A percentile compares a stretch with the other conserved stretches of the same genome.
phyloP scores from a whole-genome alignment of 306 rosid species.

The Vachellia collinsii region DNA sequence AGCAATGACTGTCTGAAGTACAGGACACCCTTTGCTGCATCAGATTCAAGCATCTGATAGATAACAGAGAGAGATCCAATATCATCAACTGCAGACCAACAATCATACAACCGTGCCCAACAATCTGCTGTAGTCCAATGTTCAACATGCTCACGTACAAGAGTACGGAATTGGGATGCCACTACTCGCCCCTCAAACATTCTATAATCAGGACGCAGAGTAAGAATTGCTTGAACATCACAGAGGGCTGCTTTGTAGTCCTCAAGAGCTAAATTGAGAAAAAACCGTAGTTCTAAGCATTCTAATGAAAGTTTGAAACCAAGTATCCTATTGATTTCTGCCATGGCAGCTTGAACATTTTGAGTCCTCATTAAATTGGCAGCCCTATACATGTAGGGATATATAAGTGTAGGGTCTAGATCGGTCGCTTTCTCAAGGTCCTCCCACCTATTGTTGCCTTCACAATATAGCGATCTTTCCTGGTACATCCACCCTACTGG shows the following conservation, averaged over 20 bases:
- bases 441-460: conserved; percentile 63
- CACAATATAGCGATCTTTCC: conserved; percentile 85
- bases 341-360: conserved; percentile 68
- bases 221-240: conserved; percentile 89
- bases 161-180: conserved; percentile 83
- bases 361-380: conserved; percentile 71
- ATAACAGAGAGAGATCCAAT: conserved; percentile 88
- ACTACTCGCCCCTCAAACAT: conserved; percentile 93
- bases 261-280: conserved; percentile 76
- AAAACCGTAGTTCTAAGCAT: conserved; percentile 89
- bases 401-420: conserved; percentile 84
- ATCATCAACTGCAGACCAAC: conserved; percentile 96
- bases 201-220: conserved; percentile 72
- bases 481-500: conserved; percentile 92
- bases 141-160: conserved; percentile 83
- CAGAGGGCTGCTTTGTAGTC: conserved; percentile 82
- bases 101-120: conserved; percentile 83
- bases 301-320: conserved; percentile 93
- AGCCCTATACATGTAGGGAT: conserved; percentile 89
- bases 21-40: conserved; percentile 81
- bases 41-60: conserved; percentile 94
- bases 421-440: conserved; percentile 91
- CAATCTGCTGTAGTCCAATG: conserved; percentile 95
- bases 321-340: conserved; percentile 77
- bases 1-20: conserved; percentile 96